These are phyloP conservation scores for Trichoderma sp. DNA, from an alignment of 2,329 filamentous ascomycete species.

Conservation along the genomic window DNA sequence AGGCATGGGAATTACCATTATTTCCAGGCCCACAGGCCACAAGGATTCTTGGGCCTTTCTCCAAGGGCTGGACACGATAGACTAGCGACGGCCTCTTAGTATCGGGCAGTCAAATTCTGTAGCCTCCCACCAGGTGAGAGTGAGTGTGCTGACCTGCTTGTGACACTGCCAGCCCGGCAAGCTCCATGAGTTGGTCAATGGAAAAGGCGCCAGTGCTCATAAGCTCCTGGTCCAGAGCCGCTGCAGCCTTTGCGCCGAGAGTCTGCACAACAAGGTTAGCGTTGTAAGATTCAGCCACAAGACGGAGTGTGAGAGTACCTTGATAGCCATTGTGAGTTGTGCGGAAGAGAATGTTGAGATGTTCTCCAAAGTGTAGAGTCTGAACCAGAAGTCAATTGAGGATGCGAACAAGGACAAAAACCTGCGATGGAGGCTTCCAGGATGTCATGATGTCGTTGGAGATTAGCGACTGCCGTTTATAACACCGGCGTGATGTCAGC, in stretches of 20 bases:
- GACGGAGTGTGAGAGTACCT: background rate
- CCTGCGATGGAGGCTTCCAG: background rate
- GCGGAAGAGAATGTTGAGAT: background rate
- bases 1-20: conserved; percentile 48
- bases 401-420: background rate
- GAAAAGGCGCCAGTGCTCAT: conserved; percentile 89
- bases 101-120: background rate
- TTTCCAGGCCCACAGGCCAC: conserved; percentile 88
- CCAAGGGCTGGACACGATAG: conserved; percentile 76
- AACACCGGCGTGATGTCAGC: conserved; percentile 18
- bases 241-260: conserved; percentile 81
- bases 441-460: conserved; percentile 19
- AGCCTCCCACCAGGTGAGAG: background rate
- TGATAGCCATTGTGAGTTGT: conserved; percentile 6
- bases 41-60: conserved; percentile 68
- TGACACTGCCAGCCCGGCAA: conserved; percentile 88
- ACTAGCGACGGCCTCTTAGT: conserved; percentile 49
- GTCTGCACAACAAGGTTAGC: conserved; percentile 54
- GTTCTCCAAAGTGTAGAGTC: background rate
- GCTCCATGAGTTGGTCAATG: conserved; percentile 94
- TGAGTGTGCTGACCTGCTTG: conserved; percentile 65
- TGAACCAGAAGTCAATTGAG: background rate
- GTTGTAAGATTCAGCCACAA: background rate
- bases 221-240: conserved; percentile 86
- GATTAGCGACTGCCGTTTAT: background rate